Percentiles rank a stretch among this genome's conserved stretches.
phyloP scores from a whole-genome alignment of 139 green algal genomes.

The Ettlia oleoabundans region DNA sequence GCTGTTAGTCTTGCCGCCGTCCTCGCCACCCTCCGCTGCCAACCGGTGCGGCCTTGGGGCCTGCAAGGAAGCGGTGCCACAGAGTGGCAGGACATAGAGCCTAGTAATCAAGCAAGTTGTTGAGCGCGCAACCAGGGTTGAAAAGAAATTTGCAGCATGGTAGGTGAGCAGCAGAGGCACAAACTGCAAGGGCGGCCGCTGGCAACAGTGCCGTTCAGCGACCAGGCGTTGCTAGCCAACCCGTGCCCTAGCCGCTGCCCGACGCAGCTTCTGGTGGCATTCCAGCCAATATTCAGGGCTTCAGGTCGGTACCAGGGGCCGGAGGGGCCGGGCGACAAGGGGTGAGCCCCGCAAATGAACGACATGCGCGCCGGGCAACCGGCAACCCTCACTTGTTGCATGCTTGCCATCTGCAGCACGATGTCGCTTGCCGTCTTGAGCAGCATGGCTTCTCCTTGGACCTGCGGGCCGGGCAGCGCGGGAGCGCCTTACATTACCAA shows the following conservation, averaged over 20 bases:
- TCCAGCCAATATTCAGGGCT: neutral
- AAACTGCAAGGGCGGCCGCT: no score
- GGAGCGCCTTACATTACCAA: neutral
- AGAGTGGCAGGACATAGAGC: no score
- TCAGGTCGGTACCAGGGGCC: no score
- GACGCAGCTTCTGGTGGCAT: no score
- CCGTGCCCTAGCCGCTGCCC: no score
- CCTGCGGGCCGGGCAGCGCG: neutral
- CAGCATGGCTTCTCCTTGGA: constrained; percentile 6
- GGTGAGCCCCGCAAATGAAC: neutral
- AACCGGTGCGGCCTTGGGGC: neutral
- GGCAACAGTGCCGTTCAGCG: no score
- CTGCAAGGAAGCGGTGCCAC: neutral
- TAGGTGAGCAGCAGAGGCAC: no score
- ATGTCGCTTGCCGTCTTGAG: constrained; percentile 28
- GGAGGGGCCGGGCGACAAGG: no score
- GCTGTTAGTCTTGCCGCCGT: constrained; percentile 22
- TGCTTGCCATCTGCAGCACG: neutral
- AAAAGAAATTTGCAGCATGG: no score
- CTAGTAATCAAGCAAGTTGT: no score
- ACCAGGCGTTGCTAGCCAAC: no score
- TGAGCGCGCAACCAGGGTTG: no score
- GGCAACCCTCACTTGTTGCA: neutral
- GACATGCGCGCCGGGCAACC: neutral
- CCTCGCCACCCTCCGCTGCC: neutral